Percentiles rank a stretch among this genome's conserved stretches.
These are phyloP conservation scores for Aspergillus olivimuriae DNA, from an alignment of 495 filamentous ascomycete species.

Conservation along the genomic window DNA sequence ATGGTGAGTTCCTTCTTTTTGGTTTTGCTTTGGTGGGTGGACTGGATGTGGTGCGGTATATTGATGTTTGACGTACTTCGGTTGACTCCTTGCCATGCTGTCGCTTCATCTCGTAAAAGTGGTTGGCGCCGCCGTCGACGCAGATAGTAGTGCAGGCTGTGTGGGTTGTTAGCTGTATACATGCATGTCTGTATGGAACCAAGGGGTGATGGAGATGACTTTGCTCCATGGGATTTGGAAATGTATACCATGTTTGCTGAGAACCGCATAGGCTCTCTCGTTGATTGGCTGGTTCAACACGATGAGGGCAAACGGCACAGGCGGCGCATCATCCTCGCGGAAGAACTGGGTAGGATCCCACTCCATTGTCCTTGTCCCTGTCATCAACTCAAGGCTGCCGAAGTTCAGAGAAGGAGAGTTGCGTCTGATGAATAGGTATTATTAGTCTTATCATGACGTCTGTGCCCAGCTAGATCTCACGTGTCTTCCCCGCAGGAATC, in stretches of 20 bases:
- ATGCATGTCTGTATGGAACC: neutral
- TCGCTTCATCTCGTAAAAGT: slow-evolving; percentile 53
- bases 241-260: slow-evolving; percentile 55
- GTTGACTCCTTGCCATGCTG: slow-evolving; percentile 21
- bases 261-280: slow-evolving; percentile 35
- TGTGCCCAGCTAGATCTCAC: too few relatives aligned
- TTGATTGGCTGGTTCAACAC: slow-evolving; percentile 69
- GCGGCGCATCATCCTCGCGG: slow-evolving; percentile 21
- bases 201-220: neutral
- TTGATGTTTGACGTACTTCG: slow-evolving; percentile 28
- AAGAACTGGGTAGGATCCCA: slow-evolving; percentile 52
- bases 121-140: slow-evolving; percentile 89
- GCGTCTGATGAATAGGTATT: too few relatives aligned
- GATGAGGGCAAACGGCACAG: slow-evolving; percentile 51
- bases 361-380: neutral
- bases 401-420: too few relatives aligned
- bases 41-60: neutral
- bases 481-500: too few relatives aligned
- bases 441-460: too few relatives aligned
- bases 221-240: too few relatives aligned
- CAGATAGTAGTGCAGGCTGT: slow-evolving; percentile 58
- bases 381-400: too few relatives aligned
- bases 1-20: neutral
- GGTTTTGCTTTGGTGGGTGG: neutral
- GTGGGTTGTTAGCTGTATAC: too few relatives aligned